Percentiles rank a stretch among this genome's conserved stretches.
These are phyloP conservation scores for Xylaria sp. DNA, from an alignment of 495 filamentous ascomycete genomes.

Conservation along the genomic window DNA sequence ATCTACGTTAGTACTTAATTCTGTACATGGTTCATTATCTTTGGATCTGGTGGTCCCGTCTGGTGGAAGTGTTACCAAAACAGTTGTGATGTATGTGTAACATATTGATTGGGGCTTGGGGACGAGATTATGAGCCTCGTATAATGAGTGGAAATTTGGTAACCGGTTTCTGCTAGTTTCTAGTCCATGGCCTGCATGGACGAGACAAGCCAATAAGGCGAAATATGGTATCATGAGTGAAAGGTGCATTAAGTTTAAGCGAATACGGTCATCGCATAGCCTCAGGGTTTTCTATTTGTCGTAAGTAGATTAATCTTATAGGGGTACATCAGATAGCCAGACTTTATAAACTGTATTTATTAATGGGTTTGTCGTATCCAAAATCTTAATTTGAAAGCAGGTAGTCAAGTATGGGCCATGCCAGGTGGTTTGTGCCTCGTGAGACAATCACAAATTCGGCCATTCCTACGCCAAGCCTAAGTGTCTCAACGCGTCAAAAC, in stretches of 20 bases:
- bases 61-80: conserved; percentile 21
- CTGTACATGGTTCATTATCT: background rate
- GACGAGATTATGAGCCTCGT: background rate
- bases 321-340: background rate
- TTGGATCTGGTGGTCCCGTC: background rate
- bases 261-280: background rate
- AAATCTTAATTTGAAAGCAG: background rate
- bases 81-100: conserved; percentile 27
- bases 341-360: background rate
- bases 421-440: background rate
- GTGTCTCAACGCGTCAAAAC: background rate
- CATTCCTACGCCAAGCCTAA: background rate
- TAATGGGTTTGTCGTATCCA: background rate
- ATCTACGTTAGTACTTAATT: background rate
- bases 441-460: conserved; percentile 10
- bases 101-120: conserved; percentile 15
- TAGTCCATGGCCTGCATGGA: conserved; percentile 17
- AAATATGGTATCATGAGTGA: conserved; percentile 13
- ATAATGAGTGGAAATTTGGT: background rate
- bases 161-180: background rate
- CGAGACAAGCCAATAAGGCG: conserved; percentile 6
- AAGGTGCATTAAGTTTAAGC: background rate
- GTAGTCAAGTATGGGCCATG: background rate
- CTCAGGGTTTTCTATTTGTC: background rate
- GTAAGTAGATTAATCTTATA: background rate